Base-by-base conservation (phyloP, 208 protist genomes). In the Leishmania major region DNA sequence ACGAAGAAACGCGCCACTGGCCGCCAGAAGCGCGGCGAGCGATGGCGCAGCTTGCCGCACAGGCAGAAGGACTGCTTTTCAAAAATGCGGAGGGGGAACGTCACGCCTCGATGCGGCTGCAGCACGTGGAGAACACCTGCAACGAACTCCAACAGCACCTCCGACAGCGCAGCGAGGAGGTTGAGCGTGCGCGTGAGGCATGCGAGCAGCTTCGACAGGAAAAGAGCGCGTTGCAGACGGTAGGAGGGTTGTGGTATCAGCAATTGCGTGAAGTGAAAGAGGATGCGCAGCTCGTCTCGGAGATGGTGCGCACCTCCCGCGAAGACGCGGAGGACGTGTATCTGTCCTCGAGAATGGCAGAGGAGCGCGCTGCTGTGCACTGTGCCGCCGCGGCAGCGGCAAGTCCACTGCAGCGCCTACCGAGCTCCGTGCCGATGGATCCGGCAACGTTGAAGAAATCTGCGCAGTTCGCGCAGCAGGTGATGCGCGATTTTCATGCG, bases 241-340 rank as follows among this genome's bases (percentile, higher is more conserved):
- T 62, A 45, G 86, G 91, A 28, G 82, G 80, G 5, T 77, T 87
- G 72, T 88, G 84, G 86, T 81, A 79, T 22, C 78, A 88, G 75
- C 87, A 94, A 81, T 84, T 97, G 80, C 77, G 81, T 13, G 88
- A 89, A 62, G 88, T 96, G 66, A 88, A 91, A 67, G 88, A 92
- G 35, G 92, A 95, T 64, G 91, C 94, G n/a, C 85, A 85, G 72
- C 75, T 97, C 37, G 81, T 97, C 37, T 90, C 92, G 22, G 92
- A 95, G 71, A 78, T 96, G 72, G 75, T 97, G 75, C 87, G 83
- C 47, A 91, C 86, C 37, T 86, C 91, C 0, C 83, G 80, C 6
- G 87, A 84, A 17, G 90, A 91, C 13, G 92, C 91, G 25, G 92
- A 95, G 83, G 81, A 85, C 47, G 80, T 94, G 8, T 77, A 90